Base-by-base conservation (phyloP, 257 asterid genomes). In the Parsonsia alboflavescens region DNA sequence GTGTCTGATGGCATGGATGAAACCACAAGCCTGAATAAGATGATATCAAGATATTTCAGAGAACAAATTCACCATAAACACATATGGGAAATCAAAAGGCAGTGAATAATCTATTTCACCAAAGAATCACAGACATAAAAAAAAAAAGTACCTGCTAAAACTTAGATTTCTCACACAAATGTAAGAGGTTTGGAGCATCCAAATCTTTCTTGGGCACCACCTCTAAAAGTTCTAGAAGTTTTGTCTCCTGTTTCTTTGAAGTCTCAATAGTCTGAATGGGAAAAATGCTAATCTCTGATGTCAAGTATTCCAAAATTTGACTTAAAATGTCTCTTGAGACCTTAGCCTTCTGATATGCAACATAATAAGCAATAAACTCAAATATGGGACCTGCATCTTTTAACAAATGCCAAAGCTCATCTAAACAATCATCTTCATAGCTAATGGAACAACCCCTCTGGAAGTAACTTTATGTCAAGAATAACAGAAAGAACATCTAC, bases 61-160 rank as follows among this genome's bases (percentile, higher is more conserved):
- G 68, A 36, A 33, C 44, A 68, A 49, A 74, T 62, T 69, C 61
- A 24, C 48, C 70, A 39, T 21, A 42, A 24, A 19, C 48, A 36
- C 12, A 8, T 10, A 58, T 11, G 3, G 3, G 28, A 10, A 36
- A 65, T 17, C 50, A 19, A 65, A 39, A 65, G 28, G 17, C 45
- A n/a, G 61, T 73, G 72, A 22, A 24, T 1, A 36, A 72, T 57
- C 9, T 28, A 7, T 64, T 45, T 33, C 45, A 52, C 65, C 54
- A 7, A 46, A 24, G 36, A 1, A 26, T 69, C 74, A 41, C 74
- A 41, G n/a, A 30, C 11, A n/a, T 10, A 21, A 68, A 15, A n/a
- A n/a, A n/a, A n/a, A n/a, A 54, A 46, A 75, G 62, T 84, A 93
- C 98, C 97, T 89, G 92, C 77, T 92, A 90, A 89, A 90, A 91